Conservation (phyloP, 225 moss, liverwort and hornwort species). For the Rhytidiadelphus loreus region DNA sequence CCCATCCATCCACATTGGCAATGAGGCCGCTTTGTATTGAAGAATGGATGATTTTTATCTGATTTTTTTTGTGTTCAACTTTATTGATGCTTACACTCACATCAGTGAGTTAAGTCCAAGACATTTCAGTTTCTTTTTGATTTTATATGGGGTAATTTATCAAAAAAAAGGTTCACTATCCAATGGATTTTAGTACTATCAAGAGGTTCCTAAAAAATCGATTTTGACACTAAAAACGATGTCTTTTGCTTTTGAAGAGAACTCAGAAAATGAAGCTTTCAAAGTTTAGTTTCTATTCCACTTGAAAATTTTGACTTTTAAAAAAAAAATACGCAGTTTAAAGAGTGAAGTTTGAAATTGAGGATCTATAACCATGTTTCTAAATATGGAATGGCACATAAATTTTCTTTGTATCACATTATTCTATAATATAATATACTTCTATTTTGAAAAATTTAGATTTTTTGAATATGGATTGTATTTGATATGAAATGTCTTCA, state of each 20-base stretch:
- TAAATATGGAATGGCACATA: accelerated
- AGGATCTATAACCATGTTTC: accelerated
- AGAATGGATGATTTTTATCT: background rate
- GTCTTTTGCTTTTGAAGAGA: background rate
- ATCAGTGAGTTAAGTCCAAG: background rate
- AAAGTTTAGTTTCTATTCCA: background rate
- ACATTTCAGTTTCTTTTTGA: too few relatives aligned
- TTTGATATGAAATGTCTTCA: background rate
- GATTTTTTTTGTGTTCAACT: background rate
- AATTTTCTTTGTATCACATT: background rate
- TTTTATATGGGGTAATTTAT: background rate
- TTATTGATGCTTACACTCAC: background rate
- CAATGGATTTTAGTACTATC: accelerated
- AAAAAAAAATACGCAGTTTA: too few relatives aligned
- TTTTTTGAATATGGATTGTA: background rate
- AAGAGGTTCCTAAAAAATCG: accelerated
- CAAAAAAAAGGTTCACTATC: background rate
- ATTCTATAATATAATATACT: accelerated
- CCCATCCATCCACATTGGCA: too few relatives aligned
- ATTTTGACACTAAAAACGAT: background rate
- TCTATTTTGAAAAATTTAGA: accelerated
- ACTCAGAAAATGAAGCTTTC: background rate
- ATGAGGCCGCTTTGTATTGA: too few relatives aligned
- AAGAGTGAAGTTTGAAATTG: background rate
- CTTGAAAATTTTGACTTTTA: too few relatives aligned